Percentiles rank a stretch among this genome's conserved stretches.
phyloP scores from a whole-genome alignment of 2,329 filamentous ascomycete species.

The Onygena corvina region DNA sequence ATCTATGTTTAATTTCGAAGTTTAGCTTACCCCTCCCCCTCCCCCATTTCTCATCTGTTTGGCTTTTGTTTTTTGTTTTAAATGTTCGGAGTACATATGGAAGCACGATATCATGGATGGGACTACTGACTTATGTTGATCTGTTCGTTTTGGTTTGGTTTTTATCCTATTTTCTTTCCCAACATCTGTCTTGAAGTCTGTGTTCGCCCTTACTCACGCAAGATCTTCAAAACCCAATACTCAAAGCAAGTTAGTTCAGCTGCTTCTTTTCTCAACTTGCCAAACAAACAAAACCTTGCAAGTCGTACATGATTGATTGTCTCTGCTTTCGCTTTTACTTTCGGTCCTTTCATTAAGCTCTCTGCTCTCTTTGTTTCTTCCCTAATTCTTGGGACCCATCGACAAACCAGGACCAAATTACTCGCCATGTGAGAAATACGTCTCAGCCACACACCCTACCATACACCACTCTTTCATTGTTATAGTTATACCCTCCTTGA shows the following conservation, averaged over 20 bases:
- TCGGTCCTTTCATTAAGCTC: not conserved
- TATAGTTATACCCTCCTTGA: not conserved
- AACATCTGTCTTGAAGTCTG: constrained; percentile 10
- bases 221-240: constrained; percentile 12
- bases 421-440: not conserved
- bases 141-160: constrained; percentile 3
- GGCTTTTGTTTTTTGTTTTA: constrained; percentile 4
- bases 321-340: not conserved
- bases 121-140: constrained; percentile 13
- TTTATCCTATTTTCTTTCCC: constrained; percentile 7
- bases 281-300: constrained; percentile 5
- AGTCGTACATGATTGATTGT: not conserved
- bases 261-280: not conserved
- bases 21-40: too few species aligned
- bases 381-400: not conserved
- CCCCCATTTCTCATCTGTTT: not conserved
- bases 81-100: constrained; percentile 10
- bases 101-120: constrained; percentile 15
- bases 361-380: not conserved
- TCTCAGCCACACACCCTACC: not conserved
- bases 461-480: not conserved
- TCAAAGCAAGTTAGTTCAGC: constrained; percentile 5
- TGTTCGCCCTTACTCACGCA: constrained; percentile 13
- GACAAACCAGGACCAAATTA: not conserved
- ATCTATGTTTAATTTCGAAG: constrained; percentile 1